Conservation (phyloP, 768 basidiomycete genomes). For the Mycena albidolilacea region DNA sequence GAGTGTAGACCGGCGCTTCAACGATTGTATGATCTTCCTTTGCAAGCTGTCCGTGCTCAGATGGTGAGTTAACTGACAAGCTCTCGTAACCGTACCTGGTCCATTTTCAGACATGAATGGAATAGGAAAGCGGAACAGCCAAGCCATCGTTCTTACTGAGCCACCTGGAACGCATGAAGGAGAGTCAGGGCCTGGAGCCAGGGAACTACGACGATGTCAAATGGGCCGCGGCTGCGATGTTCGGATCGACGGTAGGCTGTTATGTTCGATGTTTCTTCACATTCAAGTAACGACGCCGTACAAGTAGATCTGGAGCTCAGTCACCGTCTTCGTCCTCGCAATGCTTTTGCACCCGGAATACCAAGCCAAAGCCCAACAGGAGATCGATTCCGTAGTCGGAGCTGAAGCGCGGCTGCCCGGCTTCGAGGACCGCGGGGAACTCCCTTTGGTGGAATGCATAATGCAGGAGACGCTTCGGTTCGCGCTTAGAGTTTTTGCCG, state of each 20-base stretch:
- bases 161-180: constrained; percentile 5
- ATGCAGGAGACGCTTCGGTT: constrained; percentile 40
- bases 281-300: neutral
- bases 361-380: constrained; percentile 48
- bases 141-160: constrained; percentile 16
- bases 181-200: neutral
- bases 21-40: constrained; percentile 52
- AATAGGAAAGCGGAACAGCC: constrained; percentile 14
- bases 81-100: neutral
- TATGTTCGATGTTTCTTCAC: constrained; percentile 1
- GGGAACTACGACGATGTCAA: constrained; percentile 11
- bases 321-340: constrained; percentile 47
- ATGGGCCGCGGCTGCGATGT: constrained; percentile 27
- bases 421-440: constrained; percentile 42
- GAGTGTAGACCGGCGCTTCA: constrained; percentile 47
- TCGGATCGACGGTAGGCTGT: constrained; percentile 16
- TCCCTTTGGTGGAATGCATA: constrained; percentile 45
- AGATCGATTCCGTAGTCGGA: constrained; percentile 50
- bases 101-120: constrained; percentile 2
- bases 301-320: constrained; percentile 33
- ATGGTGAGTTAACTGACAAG: constrained; percentile 44
- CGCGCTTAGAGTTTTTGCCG: constrained; percentile 4
- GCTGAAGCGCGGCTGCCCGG: constrained; percentile 43
- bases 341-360: constrained; percentile 51
- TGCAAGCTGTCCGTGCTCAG: constrained; percentile 43